Evolutionary conservation across 192 early-diverging fungal species (phyloP).

Genomic region (Coemansia javaensis): DNA sequence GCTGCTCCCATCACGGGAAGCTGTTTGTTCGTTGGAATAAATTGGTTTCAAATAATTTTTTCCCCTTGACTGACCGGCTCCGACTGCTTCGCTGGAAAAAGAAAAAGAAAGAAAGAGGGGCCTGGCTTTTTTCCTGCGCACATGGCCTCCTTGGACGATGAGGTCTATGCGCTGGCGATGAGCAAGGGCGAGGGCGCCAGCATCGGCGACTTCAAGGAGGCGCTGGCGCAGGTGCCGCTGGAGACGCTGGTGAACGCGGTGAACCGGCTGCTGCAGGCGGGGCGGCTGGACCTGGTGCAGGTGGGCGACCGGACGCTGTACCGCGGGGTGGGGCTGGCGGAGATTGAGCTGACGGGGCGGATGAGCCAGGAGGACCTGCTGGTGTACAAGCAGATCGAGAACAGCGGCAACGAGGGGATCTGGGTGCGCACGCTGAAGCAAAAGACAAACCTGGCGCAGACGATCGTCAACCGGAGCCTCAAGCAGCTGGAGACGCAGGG

Average conservation of each 20-base stretch:
- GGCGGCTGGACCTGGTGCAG: constrained; percentile 38
- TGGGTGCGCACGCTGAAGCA: constrained; percentile 80
- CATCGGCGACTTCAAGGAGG: constrained; percentile 11
- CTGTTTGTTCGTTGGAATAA: no score
- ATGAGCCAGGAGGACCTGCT: constrained; percentile 70
- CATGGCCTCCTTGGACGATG: constrained; percentile 10
- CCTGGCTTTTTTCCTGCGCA: no score
- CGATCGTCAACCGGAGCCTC: constrained; percentile 70
- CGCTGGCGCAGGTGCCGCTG: constrained; percentile 3
- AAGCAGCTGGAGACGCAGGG: constrained; percentile 75
- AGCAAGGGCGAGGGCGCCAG: constrained; percentile 11
- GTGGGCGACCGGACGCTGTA: constrained; percentile 16
- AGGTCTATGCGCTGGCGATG: constrained; percentile 18
- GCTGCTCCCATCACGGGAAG: no score
- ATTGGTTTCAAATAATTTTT: no score
- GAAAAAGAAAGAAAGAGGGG: no score
- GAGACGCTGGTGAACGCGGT: constrained; percentile 34
- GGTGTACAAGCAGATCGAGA: constrained; percentile 78
- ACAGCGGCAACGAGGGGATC: constrained; percentile 71
- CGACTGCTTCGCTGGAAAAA: no score
- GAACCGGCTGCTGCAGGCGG: constrained; percentile 28
- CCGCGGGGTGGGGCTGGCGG: constrained; percentile 17
- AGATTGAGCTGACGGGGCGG: constrained; percentile 40
- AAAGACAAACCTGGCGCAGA: constrained; percentile 70
- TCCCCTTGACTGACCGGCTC: neutral